Percentiles rank a stretch among this genome's conserved stretches.
These are phyloP conservation scores for Calonectria pseudoreteaudii DNA, from an alignment of 2,329 filamentous ascomycete genomes.

Conservation along the genomic window DNA sequence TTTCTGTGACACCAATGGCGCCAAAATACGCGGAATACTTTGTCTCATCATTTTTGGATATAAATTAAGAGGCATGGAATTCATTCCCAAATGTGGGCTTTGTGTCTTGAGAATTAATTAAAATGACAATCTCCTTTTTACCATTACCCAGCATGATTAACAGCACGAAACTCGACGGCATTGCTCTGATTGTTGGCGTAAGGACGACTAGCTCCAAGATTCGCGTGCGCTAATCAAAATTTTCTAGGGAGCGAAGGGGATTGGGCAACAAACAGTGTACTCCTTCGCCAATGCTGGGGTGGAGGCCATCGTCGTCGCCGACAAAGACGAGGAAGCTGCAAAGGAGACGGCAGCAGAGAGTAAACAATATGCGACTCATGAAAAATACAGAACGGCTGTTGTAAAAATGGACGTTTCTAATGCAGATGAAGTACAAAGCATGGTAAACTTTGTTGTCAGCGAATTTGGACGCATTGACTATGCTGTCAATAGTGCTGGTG, in stretches of 20 bases:
- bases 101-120: not conserved
- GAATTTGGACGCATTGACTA: constrained; percentile 1
- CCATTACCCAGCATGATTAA: not conserved
- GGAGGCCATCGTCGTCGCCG: not conserved
- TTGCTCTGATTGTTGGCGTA: not conserved
- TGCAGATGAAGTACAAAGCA: not conserved
- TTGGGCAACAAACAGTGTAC: not conserved
- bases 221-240: not conserved
- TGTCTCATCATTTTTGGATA: not conserved
- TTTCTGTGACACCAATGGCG: not conserved
- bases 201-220: not conserved
- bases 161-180: not conserved
- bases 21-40: not conserved
- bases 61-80: not conserved
- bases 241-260: not conserved
- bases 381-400: not conserved
- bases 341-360: not conserved
- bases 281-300: not conserved
- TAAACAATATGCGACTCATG: not conserved
- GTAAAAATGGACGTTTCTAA: not conserved
- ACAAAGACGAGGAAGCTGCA: not conserved
- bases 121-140: not conserved
- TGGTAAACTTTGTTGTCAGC: not conserved
- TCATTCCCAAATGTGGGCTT: too few relatives aligned
- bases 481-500: not conserved